Base-by-base conservation (phyloP, 805 yeast species). In the Debaryomyces prosopidis region DNA sequence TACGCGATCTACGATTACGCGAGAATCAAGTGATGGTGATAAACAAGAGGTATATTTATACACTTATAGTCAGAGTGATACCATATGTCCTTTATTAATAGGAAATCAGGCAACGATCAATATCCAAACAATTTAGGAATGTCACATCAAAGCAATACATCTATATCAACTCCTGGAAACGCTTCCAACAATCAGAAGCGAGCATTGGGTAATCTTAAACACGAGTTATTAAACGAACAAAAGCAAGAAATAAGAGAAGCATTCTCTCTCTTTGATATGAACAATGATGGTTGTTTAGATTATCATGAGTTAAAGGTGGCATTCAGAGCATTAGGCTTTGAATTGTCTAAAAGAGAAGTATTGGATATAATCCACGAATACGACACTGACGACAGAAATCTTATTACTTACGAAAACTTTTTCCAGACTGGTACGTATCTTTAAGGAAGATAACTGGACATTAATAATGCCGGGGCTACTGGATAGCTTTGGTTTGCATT, bases 231-330 rank as follows among this genome's bases (percentile, higher is more conserved):
- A 48, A 89, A 87, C 45, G 96, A 90, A 57, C 96, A 90, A 62
- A 86, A 85, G 53, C 94, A 87, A 58, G 97, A 92, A 61, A 89
- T 91, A 53, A 76, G 89, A 49, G 97, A 91, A 60, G 97, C 97
- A 20, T 92, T 92, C 61, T 79, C 85, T 40, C 73, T 92, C 27
- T 94, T 94, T 65, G 99, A 94, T 60, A 84, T 89, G 87, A 89
- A 94, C 66, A 82, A 81, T 48, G 98, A 94, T 63, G 96, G 97
- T 3, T 79, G 76, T 52, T 75, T 94, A 42, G 97, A 94, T 58
- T 92, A 87, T 63, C 98, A 94, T 59, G 98, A 92, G 57, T 73
- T 89, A 52, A 91, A 89, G 66, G 96, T 90, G 15, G 97, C 99
- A 0, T 81, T 94, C 71, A 72, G 96, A 44, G 99, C 99, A 0